A percentile compares a stretch with the other conserved stretches of the same genome.
Evolutionary conservation across 1,139 yeast species (phyloP).

Genomic region (Williopsis jadinii): DNA sequence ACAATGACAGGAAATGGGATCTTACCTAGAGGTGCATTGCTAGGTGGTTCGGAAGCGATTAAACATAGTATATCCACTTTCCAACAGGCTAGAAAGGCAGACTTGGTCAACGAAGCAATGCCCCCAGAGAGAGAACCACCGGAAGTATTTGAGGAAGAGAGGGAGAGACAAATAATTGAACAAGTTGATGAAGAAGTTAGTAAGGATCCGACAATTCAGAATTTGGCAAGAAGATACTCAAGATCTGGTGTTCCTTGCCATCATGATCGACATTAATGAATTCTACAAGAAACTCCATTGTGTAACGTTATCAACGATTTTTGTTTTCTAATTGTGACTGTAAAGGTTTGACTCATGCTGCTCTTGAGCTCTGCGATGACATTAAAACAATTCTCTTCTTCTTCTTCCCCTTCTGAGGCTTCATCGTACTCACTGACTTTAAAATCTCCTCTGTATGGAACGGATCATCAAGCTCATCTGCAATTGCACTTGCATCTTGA

Average conservation of each 20-base stretch:
- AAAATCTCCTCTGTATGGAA: slow-evolving; percentile 19
- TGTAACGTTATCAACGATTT: too few species aligned
- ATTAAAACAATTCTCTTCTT: slow-evolving; percentile 11
- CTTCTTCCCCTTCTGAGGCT: slow-evolving; percentile 3
- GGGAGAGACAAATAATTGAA: slow-evolving; percentile 24
- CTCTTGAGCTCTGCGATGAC: slow-evolving; percentile 1
- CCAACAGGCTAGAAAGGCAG: slow-evolving; percentile 81
- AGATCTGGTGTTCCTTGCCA: slow-evolving; percentile 2
- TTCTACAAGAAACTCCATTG: neutral
- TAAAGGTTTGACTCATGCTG: neutral
- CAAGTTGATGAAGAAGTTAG: slow-evolving; percentile 18
- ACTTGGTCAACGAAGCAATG: slow-evolving; percentile 75
- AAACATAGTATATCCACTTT: slow-evolving; percentile 63
- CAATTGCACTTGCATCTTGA: neutral
- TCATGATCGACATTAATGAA: neutral
- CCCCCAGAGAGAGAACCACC: slow-evolving; percentile 75
- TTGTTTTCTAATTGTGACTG: too few species aligned
- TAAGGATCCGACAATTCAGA: slow-evolving; percentile 15
- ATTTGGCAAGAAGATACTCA: slow-evolving; percentile 20
- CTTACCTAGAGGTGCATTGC: slow-evolving; percentile 81
- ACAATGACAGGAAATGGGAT: slow-evolving; percentile 54
- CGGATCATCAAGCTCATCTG: slow-evolving; percentile 14
- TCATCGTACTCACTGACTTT: neutral
- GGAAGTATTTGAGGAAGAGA: slow-evolving; percentile 37
- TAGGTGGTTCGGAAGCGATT: slow-evolving; percentile 79